Evolutionary conservation across 1,139 yeast species (phyloP), one percentile per base, ranked within the genome.

Genomic region (Spathaspora sp.): DNA sequence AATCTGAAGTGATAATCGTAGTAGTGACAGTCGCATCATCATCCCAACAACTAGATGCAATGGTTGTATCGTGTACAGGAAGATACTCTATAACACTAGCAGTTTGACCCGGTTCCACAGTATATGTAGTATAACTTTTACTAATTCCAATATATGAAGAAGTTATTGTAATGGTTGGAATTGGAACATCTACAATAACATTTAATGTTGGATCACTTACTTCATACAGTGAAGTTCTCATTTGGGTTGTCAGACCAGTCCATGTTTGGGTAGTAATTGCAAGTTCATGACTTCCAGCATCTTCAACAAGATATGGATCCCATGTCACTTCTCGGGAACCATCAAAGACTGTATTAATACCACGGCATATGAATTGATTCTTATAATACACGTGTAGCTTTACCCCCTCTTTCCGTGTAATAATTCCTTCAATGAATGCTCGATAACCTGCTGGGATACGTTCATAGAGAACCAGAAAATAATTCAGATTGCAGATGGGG

Each of bases 361-460:
- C 23, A 20, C 7, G 23, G 6, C 41, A 17, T 3, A 8, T 18
- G 43, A 54, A 56, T 2, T 26, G 42, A 47, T 60, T 57, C 17
- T 11, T 33, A 34, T n/a, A 20, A 7, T 1, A 11, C 17, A 13
- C 13, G 2, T 9, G 7, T 6, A 15, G 2, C 13, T 2, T 41
- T 40, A 18, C n/a, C 20, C 42, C 7, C 44, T 40, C 7, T 43
- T 34, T 11, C 47, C 37, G 3, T 43, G 8, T 17, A 46, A 45
- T 9, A 58, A 48, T 13, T 2, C 51, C 54, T 46, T 58, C 65
- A 38, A 68, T 48, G 48, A 56, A 68, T n/a, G 68, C 67, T 33
- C 70, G 55, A 49, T 55, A 65, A 4, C 71, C 72, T 2, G 67
- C 62, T 3, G 72, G 71, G 26, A 67, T 46, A 45, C 60, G 57